Conservation (phyloP, 2,329 filamentous ascomycete genomes). For the Pseudocercospora eumusae region DNA sequence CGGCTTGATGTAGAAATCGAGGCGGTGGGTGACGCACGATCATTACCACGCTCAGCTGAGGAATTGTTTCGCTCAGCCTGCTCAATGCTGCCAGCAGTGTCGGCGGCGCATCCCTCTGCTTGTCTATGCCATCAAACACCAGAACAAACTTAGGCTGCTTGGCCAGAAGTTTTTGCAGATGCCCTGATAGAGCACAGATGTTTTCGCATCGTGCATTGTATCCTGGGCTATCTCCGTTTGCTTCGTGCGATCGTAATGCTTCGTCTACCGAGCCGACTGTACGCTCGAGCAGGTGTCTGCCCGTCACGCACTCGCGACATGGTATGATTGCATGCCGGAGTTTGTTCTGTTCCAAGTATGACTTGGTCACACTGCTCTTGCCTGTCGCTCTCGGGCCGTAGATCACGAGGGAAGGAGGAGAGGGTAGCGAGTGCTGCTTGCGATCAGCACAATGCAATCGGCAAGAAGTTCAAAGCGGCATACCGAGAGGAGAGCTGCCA, state of each 20-base stretch:
- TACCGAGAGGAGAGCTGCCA: constrained; percentile 51
- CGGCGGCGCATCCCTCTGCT: constrained; percentile 74
- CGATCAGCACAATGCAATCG: constrained; percentile 9
- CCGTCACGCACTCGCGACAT: constrained; percentile 75
- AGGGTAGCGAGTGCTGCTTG: constrained; percentile 63
- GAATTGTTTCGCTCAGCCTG: constrained; percentile 76
- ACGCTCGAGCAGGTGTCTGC: constrained; percentile 73
- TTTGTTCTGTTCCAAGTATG: constrained; percentile 57
- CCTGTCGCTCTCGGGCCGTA: constrained; percentile 86
- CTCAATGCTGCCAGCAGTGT: constrained; percentile 80
- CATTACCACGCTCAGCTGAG: constrained; percentile 73
- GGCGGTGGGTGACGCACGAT: constrained; percentile 72
- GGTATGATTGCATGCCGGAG: constrained; percentile 64
- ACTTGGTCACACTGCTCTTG: constrained; percentile 71
- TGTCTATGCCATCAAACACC: constrained; percentile 85
- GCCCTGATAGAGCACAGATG: constrained; percentile 71
- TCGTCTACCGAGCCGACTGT: constrained; percentile 58
- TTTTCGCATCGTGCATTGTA: constrained; percentile 71
- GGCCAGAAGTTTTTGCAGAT: constrained; percentile 66
- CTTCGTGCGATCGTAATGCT: constrained; percentile 36
- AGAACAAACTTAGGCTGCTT: constrained; percentile 68
- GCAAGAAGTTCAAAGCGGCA: constrained; percentile 24
- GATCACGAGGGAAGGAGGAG: constrained; percentile 72
- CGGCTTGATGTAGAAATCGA: constrained; percentile 67
- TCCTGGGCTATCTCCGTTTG: constrained; percentile 40